Conservation (phyloP, 2,329 filamentous ascomycete species). For the Tetracladium maxilliforme region DNA sequence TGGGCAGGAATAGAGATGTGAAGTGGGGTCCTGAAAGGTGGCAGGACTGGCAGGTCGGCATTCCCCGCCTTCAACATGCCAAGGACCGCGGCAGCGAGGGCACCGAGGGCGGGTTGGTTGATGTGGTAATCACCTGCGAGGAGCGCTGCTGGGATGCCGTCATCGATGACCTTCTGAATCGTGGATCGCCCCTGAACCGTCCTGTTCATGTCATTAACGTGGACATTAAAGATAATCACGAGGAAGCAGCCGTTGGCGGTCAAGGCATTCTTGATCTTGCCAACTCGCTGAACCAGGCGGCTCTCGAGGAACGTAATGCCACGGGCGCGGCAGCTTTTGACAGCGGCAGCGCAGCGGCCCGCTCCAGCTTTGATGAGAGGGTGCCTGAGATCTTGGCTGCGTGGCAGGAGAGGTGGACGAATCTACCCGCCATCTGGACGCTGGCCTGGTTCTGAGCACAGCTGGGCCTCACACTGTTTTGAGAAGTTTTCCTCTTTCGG, state of each 20-base stretch:
- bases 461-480: not conserved
- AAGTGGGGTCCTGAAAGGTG: slow-evolving; percentile 95
- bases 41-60: slow-evolving; percentile 90
- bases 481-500: no score
- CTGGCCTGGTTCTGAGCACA: slow-evolving; percentile 70
- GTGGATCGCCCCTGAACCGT: slow-evolving; percentile 75
- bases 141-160: slow-evolving; percentile 98
- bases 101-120: slow-evolving; percentile 78
- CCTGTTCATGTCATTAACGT: slow-evolving; percentile 98
- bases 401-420: slow-evolving; percentile 94
- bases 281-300: slow-evolving; percentile 67
- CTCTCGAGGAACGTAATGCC: slow-evolving; percentile 58
- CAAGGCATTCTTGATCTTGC: slow-evolving; percentile 87
- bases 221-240: slow-evolving; percentile 96
- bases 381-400: slow-evolving; percentile 83
- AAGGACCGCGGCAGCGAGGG: slow-evolving; percentile 66
- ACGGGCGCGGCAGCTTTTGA: slow-evolving; percentile 55
- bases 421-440: slow-evolving; percentile 84
- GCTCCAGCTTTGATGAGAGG: slow-evolving; percentile 75
- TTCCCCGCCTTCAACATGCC: slow-evolving; percentile 64
- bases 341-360: slow-evolving; percentile 46
- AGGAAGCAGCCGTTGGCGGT: slow-evolving; percentile 84
- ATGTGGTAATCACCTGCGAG: slow-evolving; percentile 93
- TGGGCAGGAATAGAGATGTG: slow-evolving; percentile 77
- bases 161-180: slow-evolving; percentile 77